Conservation (phyloP, 2,329 filamentous ascomycete species). For the Sporothrix inflata region DNA sequence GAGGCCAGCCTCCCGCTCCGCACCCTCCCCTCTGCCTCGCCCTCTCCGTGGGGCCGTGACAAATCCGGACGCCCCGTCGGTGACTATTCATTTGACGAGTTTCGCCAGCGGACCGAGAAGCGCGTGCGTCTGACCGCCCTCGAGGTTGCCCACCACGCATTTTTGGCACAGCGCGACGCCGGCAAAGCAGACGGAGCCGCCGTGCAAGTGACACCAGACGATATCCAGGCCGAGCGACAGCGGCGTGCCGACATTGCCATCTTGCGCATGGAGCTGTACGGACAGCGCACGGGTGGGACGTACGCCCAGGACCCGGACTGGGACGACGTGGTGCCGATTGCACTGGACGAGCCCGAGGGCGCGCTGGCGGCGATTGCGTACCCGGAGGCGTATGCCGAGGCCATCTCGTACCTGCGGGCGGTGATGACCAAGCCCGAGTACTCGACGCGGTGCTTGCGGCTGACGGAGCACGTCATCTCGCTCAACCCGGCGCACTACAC, state of each 20-base stretch:
- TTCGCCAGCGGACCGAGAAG: conserved; percentile 48
- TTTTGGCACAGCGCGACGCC: conserved; percentile 45
- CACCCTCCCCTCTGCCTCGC: conserved; percentile 37
- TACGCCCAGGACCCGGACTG: conserved; percentile 74
- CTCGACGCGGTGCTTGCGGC: conserved; percentile 73
- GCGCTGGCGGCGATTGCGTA: conserved; percentile 94
- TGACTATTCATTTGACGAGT: conserved; percentile 52
- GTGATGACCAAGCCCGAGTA: conserved; percentile 89
- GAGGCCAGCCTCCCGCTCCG: conserved; percentile 57
- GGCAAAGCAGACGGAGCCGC: conserved; percentile 5
- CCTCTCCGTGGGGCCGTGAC: conserved; percentile 54
- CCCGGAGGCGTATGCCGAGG: conserved; percentile 84
- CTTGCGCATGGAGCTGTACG: conserved; percentile 57
- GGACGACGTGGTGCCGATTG: conserved; percentile 82
- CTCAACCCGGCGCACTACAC: conserved; percentile 98
- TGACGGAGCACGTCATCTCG: conserved; percentile 87
- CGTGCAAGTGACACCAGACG: conserved; percentile 38
- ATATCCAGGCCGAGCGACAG: conserved; percentile 51
- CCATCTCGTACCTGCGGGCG: conserved; percentile 89
- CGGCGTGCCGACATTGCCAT: conserved; percentile 56
- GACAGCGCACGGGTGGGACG: conserved; percentile 49
- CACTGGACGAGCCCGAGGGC: conserved; percentile 78
- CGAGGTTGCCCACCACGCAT: conserved; percentile 50
- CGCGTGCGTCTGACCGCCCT: conserved; percentile 50
- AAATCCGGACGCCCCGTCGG: conserved; percentile 53